Evolutionary conservation across 176 grass and related monocot species (phyloP).

Genomic region (Olyra latifolia): DNA sequence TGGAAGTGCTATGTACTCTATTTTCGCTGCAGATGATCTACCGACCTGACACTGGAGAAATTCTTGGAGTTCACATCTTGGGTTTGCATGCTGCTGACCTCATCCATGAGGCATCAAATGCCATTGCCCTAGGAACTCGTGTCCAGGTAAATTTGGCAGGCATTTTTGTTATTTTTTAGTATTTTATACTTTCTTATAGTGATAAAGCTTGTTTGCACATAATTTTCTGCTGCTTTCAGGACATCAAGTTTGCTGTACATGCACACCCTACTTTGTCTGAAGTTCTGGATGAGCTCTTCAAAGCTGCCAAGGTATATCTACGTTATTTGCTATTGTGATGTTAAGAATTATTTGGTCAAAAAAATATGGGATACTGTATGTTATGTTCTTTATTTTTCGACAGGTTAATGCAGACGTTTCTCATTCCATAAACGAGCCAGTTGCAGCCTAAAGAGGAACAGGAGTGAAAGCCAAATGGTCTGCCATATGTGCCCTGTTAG

Average conservation of each 20-base stretch:
- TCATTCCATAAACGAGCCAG: conserved; percentile 57
- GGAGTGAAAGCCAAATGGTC: conserved; percentile 15
- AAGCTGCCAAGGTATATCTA: conserved; percentile 64
- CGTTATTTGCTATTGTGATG: conserved; percentile 1
- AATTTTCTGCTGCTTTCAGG: conserved; percentile 28
- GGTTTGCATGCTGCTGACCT: conserved; percentile 90
- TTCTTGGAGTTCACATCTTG: conserved; percentile 93
- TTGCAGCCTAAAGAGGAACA: conserved; percentile 49
- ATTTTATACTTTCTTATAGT: neutral
- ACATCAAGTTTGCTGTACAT: conserved; percentile 77
- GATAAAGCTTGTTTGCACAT: neutral
- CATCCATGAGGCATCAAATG: conserved; percentile 87
- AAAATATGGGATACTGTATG: neutral
- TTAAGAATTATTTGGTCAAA: neutral
- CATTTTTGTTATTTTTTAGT: neutral
- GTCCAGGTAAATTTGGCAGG: conserved; percentile 51
- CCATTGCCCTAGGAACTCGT: conserved; percentile 70
- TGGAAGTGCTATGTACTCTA: conserved; percentile 6
- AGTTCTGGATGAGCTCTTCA: conserved; percentile 87
- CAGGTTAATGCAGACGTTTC: conserved; percentile 47
- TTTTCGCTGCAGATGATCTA: conserved; percentile 66
- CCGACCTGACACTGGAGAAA: conserved; percentile 80
- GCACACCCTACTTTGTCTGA: conserved; percentile 86
- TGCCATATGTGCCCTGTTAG: neutral
- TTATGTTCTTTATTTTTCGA: conserved; percentile 17